These are phyloP conservation scores for Eimeria necatrix DNA, from an alignment of 169 alveolate species.

Conservation along the genomic window DNA sequence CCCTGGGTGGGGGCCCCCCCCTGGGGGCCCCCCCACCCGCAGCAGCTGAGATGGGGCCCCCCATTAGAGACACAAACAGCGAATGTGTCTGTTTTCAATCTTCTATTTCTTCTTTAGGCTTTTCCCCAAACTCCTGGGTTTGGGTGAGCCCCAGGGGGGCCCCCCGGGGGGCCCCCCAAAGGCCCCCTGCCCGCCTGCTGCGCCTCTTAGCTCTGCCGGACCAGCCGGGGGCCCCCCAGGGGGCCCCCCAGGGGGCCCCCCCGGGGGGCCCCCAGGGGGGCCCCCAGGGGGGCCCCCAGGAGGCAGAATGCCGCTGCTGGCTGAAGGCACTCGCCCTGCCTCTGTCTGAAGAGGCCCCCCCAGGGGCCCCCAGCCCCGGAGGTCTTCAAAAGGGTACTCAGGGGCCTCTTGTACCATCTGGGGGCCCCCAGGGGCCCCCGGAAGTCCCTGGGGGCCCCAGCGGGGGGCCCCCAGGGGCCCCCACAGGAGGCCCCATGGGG, in stretches of 20 bases:
- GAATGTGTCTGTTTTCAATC: neutral
- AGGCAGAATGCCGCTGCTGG: slow-evolving; percentile 36
- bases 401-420: neutral
- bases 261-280: too few relatives aligned
- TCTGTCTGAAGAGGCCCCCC: neutral
- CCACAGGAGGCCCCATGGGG: too few relatives aligned
- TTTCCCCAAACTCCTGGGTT: neutral
- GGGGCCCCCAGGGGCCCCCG: too few relatives aligned
- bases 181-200: neutral
- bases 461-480: too few relatives aligned
- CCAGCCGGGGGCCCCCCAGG: neutral
- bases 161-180: neutral
- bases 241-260: too few relatives aligned
- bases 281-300: too few relatives aligned
- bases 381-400: neutral
- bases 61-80: slow-evolving; percentile 3
- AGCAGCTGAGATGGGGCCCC: neutral
- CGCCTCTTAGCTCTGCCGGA: neutral
- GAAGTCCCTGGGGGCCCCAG: too few relatives aligned
- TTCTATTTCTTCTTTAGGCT: neutral
- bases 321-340: slow-evolving; percentile 19
- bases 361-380: neutral
- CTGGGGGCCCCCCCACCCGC: neutral
- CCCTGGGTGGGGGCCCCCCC: too few relatives aligned
- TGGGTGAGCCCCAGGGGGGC: slow-evolving; percentile 5